Evolutionary conservation across 2,329 filamentous ascomycete genomes (phyloP).

Genomic region (Penicillium crustosum): DNA sequence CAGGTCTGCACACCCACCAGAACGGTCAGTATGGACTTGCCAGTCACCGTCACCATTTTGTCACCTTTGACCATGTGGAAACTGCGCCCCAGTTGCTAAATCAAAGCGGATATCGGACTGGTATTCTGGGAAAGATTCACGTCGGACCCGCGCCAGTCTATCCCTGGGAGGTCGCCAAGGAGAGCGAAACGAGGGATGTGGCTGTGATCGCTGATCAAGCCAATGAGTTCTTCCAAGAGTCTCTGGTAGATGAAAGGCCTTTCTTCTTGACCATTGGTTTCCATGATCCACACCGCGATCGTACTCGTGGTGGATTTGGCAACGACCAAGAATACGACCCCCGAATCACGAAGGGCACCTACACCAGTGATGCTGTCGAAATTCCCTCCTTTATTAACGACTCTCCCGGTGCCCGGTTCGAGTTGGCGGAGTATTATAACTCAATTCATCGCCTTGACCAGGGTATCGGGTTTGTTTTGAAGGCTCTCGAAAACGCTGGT

Average conservation of each 20-base stretch:
- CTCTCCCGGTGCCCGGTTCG: constrained; percentile 41
- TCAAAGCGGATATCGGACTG: constrained; percentile 46
- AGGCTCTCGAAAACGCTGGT: constrained; percentile 34
- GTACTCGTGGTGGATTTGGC: constrained; percentile 45
- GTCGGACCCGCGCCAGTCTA: constrained; percentile 46
- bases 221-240: constrained; percentile 40
- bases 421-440: constrained; percentile 47
- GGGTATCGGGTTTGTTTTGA: constrained; percentile 45
- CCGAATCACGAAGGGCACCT: constrained; percentile 26
- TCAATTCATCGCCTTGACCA: constrained; percentile 47
- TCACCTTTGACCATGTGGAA: constrained; percentile 48
- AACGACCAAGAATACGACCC: constrained; percentile 39
- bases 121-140: constrained; percentile 52
- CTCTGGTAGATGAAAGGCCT: constrained; percentile 32
- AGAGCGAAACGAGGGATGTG: constrained; percentile 49
- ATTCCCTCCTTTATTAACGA: constrained; percentile 47
- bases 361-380: constrained; percentile 37
- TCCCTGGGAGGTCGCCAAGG: constrained; percentile 45
- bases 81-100: constrained; percentile 44
- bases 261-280: constrained; percentile 52
- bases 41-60: constrained; percentile 43
- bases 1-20: constrained; percentile 49
- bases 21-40: constrained; percentile 51
- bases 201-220: constrained; percentile 42
- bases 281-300: constrained; percentile 50